These are phyloP conservation scores for Colletotrichum sp. DNA, from an alignment of 2,329 filamentous ascomycete genomes.

Conservation along the genomic window DNA sequence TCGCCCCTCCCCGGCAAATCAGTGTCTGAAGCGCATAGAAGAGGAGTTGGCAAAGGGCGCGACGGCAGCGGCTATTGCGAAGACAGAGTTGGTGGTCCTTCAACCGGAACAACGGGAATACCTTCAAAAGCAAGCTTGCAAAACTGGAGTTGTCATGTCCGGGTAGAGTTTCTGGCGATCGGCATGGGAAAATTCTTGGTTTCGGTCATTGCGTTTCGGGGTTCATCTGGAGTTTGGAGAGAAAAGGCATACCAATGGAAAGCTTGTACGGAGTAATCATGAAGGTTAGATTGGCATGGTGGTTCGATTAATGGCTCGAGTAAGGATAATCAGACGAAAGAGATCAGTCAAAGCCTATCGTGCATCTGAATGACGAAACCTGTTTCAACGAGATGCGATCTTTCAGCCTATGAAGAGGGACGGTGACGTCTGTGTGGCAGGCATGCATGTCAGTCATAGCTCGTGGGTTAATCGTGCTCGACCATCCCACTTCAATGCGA, in stretches of 20 bases:
- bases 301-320: background rate
- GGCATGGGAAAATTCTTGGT: background rate
- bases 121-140: conserved; percentile 8
- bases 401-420: background rate
- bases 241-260: background rate
- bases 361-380: background rate
- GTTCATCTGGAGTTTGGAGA: background rate
- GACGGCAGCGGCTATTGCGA: background rate
- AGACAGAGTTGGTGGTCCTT: background rate
- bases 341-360: background rate
- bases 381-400: background rate
- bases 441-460: background rate
- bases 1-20: conserved; percentile 7
- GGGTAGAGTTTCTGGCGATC: background rate
- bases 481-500: background rate
- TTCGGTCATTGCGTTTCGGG: background rate
- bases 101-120: background rate
- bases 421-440: background rate
- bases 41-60: conserved; percentile 11
- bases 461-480: background rate
- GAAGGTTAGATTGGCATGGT: background rate
- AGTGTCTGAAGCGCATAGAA: conserved; percentile 16
- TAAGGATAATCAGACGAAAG: background rate
- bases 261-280: background rate
- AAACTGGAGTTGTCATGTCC: conserved; percentile 7